phyloP scores from a whole-genome alignment of 1,139 yeast species.

The Entelexis paramagnoliae region DNA sequence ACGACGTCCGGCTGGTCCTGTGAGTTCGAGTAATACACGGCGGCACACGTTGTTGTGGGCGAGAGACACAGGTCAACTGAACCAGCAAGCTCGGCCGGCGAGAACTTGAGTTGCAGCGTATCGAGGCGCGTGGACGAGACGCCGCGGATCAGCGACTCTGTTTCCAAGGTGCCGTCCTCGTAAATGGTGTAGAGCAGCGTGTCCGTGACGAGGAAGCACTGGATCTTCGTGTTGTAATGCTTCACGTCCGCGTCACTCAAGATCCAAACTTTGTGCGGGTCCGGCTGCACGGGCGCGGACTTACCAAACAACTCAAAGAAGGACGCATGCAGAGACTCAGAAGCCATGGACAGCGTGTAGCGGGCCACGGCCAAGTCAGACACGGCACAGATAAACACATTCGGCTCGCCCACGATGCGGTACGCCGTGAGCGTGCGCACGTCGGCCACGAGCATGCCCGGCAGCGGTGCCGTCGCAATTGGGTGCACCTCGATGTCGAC shows the following conservation, averaged over 20 bases:
- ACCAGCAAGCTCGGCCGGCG: constrained; percentile 9
- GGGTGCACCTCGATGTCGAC: constrained; percentile 12
- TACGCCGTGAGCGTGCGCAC: constrained; percentile 8
- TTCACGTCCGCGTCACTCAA: constrained; percentile 4
- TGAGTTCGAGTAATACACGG: constrained; percentile 36
- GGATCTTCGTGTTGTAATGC: constrained; percentile 8
- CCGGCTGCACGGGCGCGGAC: constrained; percentile 20
- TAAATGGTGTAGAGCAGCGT: constrained; percentile 10
- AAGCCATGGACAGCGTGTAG: constrained; percentile 3
- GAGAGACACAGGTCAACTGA: constrained; percentile 17
- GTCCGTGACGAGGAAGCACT: constrained; percentile 8
- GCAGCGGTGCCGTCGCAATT: constrained; percentile 9
- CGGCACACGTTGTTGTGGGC: constrained; percentile 30
- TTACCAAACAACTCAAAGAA: constrained; percentile 20
- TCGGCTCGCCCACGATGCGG: not conserved
- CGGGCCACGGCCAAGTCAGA: constrained; percentile 2
- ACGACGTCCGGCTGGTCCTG: not conserved
- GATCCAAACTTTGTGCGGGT: constrained; percentile 15
- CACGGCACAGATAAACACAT: constrained; percentile 8
- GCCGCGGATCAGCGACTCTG: constrained; percentile 14
- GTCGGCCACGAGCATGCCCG: not conserved
- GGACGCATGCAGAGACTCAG: constrained; percentile 19
- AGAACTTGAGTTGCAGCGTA: constrained; percentile 15
- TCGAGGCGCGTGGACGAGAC: constrained; percentile 16
- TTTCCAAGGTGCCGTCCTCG: constrained; percentile 14